Evolutionary conservation across 805 yeast genomes (phyloP).

Genomic region (Myxozyma kluyveri): DNA sequence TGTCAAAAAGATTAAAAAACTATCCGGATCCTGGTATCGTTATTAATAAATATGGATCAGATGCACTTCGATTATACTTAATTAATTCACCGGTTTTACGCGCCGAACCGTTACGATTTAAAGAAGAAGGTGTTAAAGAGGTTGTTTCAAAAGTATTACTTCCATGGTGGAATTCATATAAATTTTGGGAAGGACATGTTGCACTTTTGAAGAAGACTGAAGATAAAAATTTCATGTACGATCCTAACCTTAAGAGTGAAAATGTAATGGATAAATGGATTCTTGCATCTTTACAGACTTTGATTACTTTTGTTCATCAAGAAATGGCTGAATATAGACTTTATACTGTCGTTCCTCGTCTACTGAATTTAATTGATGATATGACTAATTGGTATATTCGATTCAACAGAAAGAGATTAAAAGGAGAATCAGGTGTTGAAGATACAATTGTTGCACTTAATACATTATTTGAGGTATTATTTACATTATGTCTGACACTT

Average conservation of each 20-base stretch:
- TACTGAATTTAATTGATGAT: constrained; percentile 84
- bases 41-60: constrained; percentile 91
- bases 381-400: constrained; percentile 99
- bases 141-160: constrained; percentile 91
- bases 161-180: constrained; percentile 99
- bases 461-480: constrained; percentile 84
- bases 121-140: constrained; percentile 98
- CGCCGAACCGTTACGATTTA: constrained; percentile 94
- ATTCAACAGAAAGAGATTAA: constrained; percentile 94
- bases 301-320: constrained; percentile 76
- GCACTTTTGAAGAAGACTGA: constrained; percentile 76
- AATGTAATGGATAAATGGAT: constrained; percentile 99
- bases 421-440: constrained; percentile 84
- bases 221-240: constrained; percentile 67
- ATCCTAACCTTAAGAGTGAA: constrained; percentile 57
- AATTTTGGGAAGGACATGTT: constrained; percentile 93
- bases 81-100: constrained; percentile 96
- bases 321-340: constrained; percentile 90
- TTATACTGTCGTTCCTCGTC: constrained; percentile 93
- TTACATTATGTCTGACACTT: constrained; percentile 89
- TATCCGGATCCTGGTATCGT: constrained; percentile 91
- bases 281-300: constrained; percentile 90
- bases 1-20: constrained; percentile 97
- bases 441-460: constrained; percentile 87
- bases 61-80: constrained; percentile 90